Percentiles rank a stretch among this genome's conserved stretches.
Evolutionary conservation across 257 asterid genomes (phyloP).

Genomic region (Nicotiana otophora): DNA sequence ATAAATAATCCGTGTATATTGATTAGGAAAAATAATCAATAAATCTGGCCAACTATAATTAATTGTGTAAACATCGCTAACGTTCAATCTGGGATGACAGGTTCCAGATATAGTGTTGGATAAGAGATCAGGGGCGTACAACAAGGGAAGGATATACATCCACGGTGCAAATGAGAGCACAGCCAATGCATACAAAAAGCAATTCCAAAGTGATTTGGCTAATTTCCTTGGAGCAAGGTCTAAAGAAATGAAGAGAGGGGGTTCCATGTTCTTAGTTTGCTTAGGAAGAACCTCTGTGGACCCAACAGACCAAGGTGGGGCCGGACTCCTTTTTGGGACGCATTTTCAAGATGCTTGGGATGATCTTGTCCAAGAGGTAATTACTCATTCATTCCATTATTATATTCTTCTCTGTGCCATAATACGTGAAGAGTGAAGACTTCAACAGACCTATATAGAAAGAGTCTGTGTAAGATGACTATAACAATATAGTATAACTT

Average conservation of each 20-base stretch:
- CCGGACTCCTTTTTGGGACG: conserved; percentile 87
- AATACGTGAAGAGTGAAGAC: too few species aligned
- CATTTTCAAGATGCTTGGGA: conserved; percentile 98
- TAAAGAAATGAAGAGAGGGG: conserved; percentile 69
- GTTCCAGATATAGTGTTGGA: conserved; percentile 77
- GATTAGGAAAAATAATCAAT: too few species aligned
- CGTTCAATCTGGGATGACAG: conserved; percentile 19
- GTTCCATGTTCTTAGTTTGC: conserved; percentile 85
- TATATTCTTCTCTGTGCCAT: too few species aligned
- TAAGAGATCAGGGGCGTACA: conserved; percentile 69
- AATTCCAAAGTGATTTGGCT: conserved; percentile 67
- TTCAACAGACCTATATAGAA: too few species aligned
- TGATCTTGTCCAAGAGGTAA: conserved; percentile 93
- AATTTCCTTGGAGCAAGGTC: conserved; percentile 61
- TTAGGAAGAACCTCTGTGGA: conserved; percentile 74
- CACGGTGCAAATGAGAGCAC: conserved; percentile 78
- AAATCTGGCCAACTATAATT: too few species aligned
- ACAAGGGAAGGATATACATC: conserved; percentile 70
- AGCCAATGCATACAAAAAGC: conserved; percentile 65
- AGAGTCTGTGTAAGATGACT: too few species aligned
- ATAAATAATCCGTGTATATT: too few species aligned
- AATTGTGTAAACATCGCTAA: too few species aligned
- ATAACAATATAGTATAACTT: neutral
- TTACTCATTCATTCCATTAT: neutral
- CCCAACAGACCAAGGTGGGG: conserved; percentile 91